Evolutionary conservation across 2,329 filamentous ascomycete genomes (phyloP).

Genomic region (Emydomyces testavorans): DNA sequence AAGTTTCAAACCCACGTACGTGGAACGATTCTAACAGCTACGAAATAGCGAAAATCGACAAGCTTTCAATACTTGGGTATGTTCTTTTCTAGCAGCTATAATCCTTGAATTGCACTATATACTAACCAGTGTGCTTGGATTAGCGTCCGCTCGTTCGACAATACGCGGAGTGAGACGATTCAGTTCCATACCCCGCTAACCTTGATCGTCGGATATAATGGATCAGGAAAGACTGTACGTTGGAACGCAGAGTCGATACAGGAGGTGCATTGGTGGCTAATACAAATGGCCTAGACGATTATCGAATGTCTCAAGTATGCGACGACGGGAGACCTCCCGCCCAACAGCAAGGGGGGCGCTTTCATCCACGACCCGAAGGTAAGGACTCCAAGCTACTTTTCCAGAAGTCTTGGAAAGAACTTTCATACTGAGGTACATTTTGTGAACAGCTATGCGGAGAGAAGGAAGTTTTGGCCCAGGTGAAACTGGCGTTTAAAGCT

Average conservation of each 20-base stretch:
- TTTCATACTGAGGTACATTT: conserved; percentile 1
- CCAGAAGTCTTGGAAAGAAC: neutral
- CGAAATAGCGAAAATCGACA: conserved; percentile 65
- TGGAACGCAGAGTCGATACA: neutral
- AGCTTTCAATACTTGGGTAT: conserved; percentile 70
- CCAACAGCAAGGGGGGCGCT: conserved; percentile 76
- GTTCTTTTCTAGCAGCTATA: too few relatives aligned
- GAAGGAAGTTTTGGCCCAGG: conserved; percentile 79
- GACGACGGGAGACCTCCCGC: conserved; percentile 83
- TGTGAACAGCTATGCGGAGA: conserved; percentile 56
- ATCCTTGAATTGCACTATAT: too few relatives aligned
- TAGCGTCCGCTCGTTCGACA: conserved; percentile 74
- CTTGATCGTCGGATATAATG: conserved; percentile 93
- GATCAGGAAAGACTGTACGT: conserved; percentile 77
- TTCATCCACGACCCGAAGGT: conserved; percentile 97
- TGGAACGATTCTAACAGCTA: neutral
- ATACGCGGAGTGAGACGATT: conserved; percentile 62
- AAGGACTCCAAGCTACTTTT: conserved; percentile 17
- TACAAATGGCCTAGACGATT: conserved; percentile 56
- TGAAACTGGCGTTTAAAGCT: conserved; percentile 76
- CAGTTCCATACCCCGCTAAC: conserved; percentile 84
- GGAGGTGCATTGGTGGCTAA: conserved; percentile 8
- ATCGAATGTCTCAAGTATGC: conserved; percentile 98
- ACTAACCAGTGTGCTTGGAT: neutral
- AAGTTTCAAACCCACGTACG: neutral